Evolutionary conservation across 169 alveolate species (phyloP), one percentile per base, ranked within the genome.

Genomic region (Cryptosporidium meleagridis): DNA sequence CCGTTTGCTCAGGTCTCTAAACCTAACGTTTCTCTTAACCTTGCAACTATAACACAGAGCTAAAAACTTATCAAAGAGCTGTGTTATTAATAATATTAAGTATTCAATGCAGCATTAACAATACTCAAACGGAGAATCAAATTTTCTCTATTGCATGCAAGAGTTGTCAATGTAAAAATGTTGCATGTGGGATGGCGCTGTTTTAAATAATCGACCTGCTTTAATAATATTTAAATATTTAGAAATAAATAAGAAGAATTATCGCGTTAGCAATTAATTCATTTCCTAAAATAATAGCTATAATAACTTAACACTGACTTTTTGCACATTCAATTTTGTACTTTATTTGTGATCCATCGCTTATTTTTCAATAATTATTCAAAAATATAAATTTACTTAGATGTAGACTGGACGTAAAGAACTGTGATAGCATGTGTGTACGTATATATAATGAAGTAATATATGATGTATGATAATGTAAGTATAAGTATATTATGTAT

Each of bases 341-440:
- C 14, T n/a, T 26, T n/a, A 21, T 2, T 8, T 23, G 21, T 1
- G 3, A 41, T 52, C 48, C 8, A 41, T 41, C 48, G 5, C 44
- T 0, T 23, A 6, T 53, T 18, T 53, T 55, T 26, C 18, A 23
- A 12, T 7, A 21, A 21, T 55, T 0, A 55, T n/a, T 9, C 7
- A 23, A 26, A 48, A 55, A 55, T 9, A 55, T 26, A 55, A 41
- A 8, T 23, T 37, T 4, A 10, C 14, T 14, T 26, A 14, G 44
- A 0, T 37, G 44, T 37, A 73, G 86, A 73, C 86, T 37, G 0
- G 86, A 59, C 86, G 70, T 31, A 26, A 31, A 55, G 86, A 73
- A 73, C 86, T 73, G 44, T 33, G 55, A 52, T 52, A 73, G 72
- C 86, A 73, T 73, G 86, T 73, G 86, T 35, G 86, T 73, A 73